Base-by-base conservation (phyloP, 495 filamentous ascomycete genomes). In the Daldinia decipiens region DNA sequence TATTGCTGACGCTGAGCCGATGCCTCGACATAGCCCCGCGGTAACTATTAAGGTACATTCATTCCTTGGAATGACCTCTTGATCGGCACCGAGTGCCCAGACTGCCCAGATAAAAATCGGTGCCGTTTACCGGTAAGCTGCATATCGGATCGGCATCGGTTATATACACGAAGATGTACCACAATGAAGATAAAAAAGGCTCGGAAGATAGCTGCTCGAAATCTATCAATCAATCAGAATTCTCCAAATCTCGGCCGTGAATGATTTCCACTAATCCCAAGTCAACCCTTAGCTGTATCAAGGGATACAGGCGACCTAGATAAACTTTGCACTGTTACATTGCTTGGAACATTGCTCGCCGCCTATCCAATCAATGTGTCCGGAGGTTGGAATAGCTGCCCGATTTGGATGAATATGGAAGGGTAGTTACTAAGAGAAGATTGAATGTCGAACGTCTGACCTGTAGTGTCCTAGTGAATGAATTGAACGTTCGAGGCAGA, bases 11-110 rank as follows among this genome's bases (percentile, higher is more conserved):
- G 17, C 0, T 9, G n/a, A 43, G 17, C 9, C 31, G 5, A 31
- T 29, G 5, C 39, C 32, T 59, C 12, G 40, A 58, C 58, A 57
- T 26, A 66, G 58, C 62, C 62, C 61, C 67, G 55, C 67, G 17
- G 47, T 24, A 19, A 21, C 43, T 12, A 29, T 4, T 29, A 29
- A 21, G 32, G 32, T 34, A 34, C 26, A 27, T 27, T 27, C n/a
- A 21, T 19, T 45, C 40, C 40, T 21, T 19, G 40, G 40, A 26
- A 47, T 59, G 17, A 21, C n/a, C 17, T 2, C 27, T 31, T 31
- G 50, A 53, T 59, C 57, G 39, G 57, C 57, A 26, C 31, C 54
- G 6, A 57, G 12, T 19, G 54, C 29, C 19, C 34, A 57, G 53
- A 56, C 24, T 36, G 32, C 34, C 11, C 2, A 45, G 7, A 19